Base-by-base conservation (phyloP, 345 rosid genomes). In the Nephelium lappaceum region DNA sequence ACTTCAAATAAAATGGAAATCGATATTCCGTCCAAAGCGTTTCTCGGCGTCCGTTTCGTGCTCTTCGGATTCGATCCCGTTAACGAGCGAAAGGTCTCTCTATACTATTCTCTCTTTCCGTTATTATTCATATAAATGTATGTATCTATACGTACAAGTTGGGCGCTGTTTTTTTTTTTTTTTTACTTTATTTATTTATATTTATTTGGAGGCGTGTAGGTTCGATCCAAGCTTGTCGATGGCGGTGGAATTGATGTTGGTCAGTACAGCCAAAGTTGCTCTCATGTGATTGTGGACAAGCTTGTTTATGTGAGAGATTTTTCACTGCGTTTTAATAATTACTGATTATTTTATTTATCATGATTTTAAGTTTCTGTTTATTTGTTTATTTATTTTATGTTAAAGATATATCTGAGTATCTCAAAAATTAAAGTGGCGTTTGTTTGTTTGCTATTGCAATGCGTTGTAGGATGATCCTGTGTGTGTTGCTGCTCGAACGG, bases 211-310 rank as follows among this genome's bases (percentile, higher is more conserved):
- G 60, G 18, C 38, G 11, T 81, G 71, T 68, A 91, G 98, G 85
- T 91, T 72, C 89, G 91, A 42, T 84, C 89, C 1, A 96, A 91
- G 98, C 95, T 93, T 63, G 12, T 87, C 57, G 80, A 79, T 14
- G 91, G 94, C 62, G 98, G 95, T 41, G 98, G 91, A 71, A 87
- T 89, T 45, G 99, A 92, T 27, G 87, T 80, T 55, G 89, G 84
- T 25, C 90, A 75, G 58, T 75, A 81, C 74, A 78, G 67, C 66
- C 87, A 84, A 72, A 81, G 36, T 57, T 91, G 87, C 82, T 91
- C 94, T 72, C 98, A 93, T 51, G 84, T 94, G 51, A 85, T 96
- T 16, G 98, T 96, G 24, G 91, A 93, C 78, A 89, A 84, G 60
- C 81, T 89, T 79, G 89, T 85, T 79, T 85, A 84, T 78, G 99